Evolutionary conservation across 805 yeast species (phyloP), one percentile per base, ranked within the genome.

Genomic region (Kazachstania kunashirensis): DNA sequence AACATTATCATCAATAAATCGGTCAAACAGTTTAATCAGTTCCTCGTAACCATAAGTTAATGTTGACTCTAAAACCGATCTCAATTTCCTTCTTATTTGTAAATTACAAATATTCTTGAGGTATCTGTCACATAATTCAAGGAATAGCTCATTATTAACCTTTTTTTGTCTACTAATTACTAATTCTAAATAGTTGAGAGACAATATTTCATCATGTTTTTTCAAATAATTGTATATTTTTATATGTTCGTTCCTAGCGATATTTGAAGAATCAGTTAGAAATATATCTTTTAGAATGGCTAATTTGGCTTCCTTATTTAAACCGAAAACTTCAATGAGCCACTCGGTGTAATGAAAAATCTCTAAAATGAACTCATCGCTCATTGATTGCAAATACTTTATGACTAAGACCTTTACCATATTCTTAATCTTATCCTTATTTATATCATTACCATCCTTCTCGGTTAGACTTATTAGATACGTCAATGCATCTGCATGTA

Each of bases 401-500:
- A 79, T 48, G 0, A 62, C 39, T 13, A 53, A 24, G 3, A 47
- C 23, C 20, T 46, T 41, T 10, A 49, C 38, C 9, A 44, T 43
- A 20, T 44, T 37, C 17, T 39, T 43, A 7, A 52, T 31, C 36
- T 15, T 25, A 4, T 36, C 42, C 3, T 29, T 34, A 15, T 43
- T 40, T 3, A 14, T 4, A 6, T 29, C 25, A 21, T 16, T 20
- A 4, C 33, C 17, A 11, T 29, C 18, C 7, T 21, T 23, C 8
- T 23, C 24, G 40, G 11, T 54, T 11, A 35, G 24, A 21, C 24
- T 56, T n/a, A 63, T 59, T 14, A 89, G 61, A 50, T 83, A 66
- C 4, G 67, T 60, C 29, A 92, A 61, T 0, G 96, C 94, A 35
- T 77, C 74, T 6, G 63, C 61, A 56, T 85, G 95, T 33, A 71